These are phyloP conservation scores for Vitis vinifera DNA, from an alignment of 164 flowering plant genomes.

Conservation along the genomic window DNA sequence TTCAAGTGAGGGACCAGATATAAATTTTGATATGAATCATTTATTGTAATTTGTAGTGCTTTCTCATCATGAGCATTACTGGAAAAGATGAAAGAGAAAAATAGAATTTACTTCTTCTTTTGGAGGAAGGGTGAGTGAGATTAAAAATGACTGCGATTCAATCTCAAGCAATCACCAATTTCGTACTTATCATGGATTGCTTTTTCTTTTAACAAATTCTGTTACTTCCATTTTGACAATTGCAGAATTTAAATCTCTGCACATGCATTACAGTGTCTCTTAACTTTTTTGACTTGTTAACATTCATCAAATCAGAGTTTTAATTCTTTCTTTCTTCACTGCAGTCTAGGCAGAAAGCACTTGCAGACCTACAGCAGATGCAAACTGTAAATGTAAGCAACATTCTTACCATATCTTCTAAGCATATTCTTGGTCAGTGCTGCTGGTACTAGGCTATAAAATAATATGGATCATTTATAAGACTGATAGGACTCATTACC, in stretches of 20 bases:
- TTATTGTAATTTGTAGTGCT: neutral
- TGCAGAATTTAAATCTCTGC: neutral
- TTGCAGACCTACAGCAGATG: constrained; percentile 45
- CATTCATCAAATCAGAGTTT: neutral
- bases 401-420: neutral
- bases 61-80: neutral
- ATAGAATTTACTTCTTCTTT: neutral
- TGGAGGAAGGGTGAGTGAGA: neutral
- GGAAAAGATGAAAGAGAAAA: neutral
- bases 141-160: neutral
- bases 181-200: neutral
- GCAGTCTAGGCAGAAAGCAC: constrained; percentile 56
- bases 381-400: constrained; percentile 39
- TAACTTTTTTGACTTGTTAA: neutral
- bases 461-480: neutral
- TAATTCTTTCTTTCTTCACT: neutral
- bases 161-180: neutral
- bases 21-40: too few relatives aligned
- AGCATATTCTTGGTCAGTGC: constrained; percentile 1
- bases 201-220: neutral
- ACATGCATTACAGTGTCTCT: neutral
- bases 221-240: neutral
- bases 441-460: constrained; percentile 1
- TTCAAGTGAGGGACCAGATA: too few relatives aligned
- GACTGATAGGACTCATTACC: neutral